Conservation (phyloP, 164 flowering plant species). For the Sextonia rubra region DNA sequence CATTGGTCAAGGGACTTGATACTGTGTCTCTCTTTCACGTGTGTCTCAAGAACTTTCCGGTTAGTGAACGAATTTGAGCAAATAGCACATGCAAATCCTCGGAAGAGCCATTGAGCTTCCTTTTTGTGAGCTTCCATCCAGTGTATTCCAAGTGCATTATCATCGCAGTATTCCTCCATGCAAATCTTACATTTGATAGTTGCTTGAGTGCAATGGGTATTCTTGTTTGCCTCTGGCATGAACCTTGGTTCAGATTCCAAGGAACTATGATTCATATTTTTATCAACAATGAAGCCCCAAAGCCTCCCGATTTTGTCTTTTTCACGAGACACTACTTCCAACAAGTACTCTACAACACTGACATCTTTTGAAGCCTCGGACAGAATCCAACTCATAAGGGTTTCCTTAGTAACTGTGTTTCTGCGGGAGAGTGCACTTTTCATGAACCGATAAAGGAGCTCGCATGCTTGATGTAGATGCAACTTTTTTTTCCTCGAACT, state of each 20-base stretch:
- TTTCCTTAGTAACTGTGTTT: constrained; percentile 74
- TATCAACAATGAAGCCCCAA: constrained; percentile 59
- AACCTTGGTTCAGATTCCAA: constrained; percentile 22
- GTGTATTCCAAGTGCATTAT: constrained; percentile 61
- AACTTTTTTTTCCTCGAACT: constrained; percentile 51
- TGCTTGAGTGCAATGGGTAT: constrained; percentile 17
- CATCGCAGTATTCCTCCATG: constrained; percentile 52
- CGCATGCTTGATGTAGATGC: constrained; percentile 80
- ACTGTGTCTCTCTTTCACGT: constrained; percentile 83
- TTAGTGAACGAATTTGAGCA: constrained; percentile 90
- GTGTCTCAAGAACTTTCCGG: constrained; percentile 68
- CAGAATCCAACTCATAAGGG: constrained; percentile 79
- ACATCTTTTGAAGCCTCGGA: constrained; percentile 81
- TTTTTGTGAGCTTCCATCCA: constrained; percentile 83
- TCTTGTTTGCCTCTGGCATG: constrained; percentile 22
- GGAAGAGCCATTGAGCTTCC: constrained; percentile 82
- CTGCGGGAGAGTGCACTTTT: constrained; percentile 62
- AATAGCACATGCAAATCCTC: constrained; percentile 93
- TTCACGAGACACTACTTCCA: constrained; percentile 67
- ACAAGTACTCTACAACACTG: constrained; percentile 46
- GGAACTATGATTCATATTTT: constrained; percentile 24
- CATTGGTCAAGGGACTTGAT: constrained; percentile 63
- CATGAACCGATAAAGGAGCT: constrained; percentile 69
- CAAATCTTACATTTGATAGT: constrained; percentile 75
- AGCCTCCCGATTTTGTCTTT: constrained; percentile 59